Conservation (phyloP, 306 rosid species). For the Ormosia semicastrata region DNA sequence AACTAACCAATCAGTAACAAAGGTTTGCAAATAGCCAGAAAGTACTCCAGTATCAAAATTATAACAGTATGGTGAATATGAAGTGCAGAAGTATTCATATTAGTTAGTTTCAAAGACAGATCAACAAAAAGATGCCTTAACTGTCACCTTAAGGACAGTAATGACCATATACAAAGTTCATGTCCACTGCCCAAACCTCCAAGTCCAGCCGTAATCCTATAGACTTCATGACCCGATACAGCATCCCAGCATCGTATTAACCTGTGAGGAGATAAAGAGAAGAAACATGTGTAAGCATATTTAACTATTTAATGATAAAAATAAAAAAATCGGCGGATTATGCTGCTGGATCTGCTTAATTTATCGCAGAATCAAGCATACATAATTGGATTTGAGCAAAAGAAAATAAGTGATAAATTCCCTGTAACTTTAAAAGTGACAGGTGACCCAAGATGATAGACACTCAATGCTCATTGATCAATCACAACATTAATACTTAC, state of each 20-base stretch:
- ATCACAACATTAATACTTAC: slow-evolving; percentile 45
- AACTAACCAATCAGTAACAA: slow-evolving; percentile 23
- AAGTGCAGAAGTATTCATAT: not conserved
- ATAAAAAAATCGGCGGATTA: not conserved
- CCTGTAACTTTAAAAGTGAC: not conserved
- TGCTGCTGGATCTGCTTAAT: not conserved
- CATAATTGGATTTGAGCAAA: not conserved
- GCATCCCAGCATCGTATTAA: slow-evolving; percentile 86
- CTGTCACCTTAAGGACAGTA: slow-evolving; percentile 74
- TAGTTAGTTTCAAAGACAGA: not conserved
- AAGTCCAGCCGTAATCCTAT: slow-evolving; percentile 85
- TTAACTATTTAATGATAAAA: not conserved
- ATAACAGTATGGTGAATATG: not conserved
- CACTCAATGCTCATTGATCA: not conserved
- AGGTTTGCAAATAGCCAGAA: not conserved
- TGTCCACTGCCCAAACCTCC: slow-evolving; percentile 75
- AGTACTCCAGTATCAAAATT: slow-evolving; percentile 6
- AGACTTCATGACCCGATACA: slow-evolving; percentile 55
- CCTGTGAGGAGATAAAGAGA: slow-evolving; percentile 35
- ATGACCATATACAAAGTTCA: slow-evolving; percentile 87
- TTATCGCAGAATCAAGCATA: not conserved
- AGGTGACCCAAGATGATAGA: not conserved
- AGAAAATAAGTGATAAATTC: not conserved
- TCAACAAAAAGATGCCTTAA: not conserved
- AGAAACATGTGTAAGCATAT: not conserved